These are phyloP conservation scores for Zanthoxylum bungeanum DNA, from an alignment of 345 rosid genomes.

Conservation along the genomic window DNA sequence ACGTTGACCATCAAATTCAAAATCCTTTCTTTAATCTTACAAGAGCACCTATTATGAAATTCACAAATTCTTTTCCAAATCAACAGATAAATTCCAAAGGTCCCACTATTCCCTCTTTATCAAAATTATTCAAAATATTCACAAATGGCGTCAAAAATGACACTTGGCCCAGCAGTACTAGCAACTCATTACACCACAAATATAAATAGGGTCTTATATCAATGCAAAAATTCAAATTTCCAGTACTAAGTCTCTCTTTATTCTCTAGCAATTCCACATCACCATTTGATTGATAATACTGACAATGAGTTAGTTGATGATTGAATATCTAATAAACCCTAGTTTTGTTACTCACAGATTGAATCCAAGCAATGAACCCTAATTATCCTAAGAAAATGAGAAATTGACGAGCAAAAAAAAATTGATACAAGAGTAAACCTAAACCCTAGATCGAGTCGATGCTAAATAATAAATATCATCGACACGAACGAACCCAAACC, in stretches of 20 bases:
- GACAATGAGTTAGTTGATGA: background rate
- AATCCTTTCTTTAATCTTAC: background rate
- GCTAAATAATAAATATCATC: slow-evolving; percentile 13
- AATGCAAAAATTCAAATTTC: background rate
- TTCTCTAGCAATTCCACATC: background rate
- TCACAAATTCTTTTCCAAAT: background rate
- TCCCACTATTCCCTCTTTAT: background rate
- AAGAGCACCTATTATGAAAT: background rate
- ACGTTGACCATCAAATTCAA: slow-evolving; percentile 18
- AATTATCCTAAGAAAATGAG: slow-evolving; percentile 1
- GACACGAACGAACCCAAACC: slow-evolving; percentile 6
- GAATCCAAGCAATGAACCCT: slow-evolving; percentile 2
- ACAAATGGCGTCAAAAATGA: background rate
- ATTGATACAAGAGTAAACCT: slow-evolving; percentile 4
- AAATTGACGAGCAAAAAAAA: slow-evolving; percentile 1
- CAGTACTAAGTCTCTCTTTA: background rate
- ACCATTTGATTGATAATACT: too few relatives aligned
- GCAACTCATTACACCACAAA: background rate
- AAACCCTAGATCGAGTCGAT: slow-evolving; percentile 26
- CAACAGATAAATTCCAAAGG: background rate
- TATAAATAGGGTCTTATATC: background rate
- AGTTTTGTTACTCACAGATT: background rate
- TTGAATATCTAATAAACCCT: slow-evolving; percentile 4
- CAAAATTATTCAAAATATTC: background rate
- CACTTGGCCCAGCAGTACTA: background rate